Percentiles rank a stretch among this genome's conserved stretches.
Conservation (phyloP, 2,329 filamentous ascomycete species). For the Colletotrichum eleusines region DNA sequence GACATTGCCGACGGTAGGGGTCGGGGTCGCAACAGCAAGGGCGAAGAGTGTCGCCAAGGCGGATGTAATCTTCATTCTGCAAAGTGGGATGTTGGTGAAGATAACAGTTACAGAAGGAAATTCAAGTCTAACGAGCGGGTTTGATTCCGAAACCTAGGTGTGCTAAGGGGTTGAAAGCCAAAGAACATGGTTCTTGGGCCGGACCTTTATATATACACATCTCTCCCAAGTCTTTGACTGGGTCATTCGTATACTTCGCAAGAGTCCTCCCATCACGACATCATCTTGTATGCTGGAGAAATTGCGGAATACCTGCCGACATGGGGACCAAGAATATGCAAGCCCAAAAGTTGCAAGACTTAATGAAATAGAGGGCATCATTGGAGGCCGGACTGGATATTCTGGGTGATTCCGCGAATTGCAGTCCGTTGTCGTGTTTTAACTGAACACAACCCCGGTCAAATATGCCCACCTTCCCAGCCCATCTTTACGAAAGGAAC, state of each 20-base stretch:
- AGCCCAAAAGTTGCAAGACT: not conserved
- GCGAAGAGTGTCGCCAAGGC: constrained; percentile 35
- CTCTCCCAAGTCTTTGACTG: not conserved
- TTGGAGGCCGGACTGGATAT: constrained; percentile 6
- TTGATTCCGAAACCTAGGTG: not conserved
- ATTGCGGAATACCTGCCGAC: not conserved
- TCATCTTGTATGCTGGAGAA: not conserved
- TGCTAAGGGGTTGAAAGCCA: constrained; percentile 5
- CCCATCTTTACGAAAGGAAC: not conserved
- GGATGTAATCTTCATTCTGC: constrained; percentile 36
- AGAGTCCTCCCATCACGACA: not conserved
- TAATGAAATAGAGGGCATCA: not conserved
- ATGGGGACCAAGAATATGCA: not conserved
- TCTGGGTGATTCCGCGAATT: constrained; percentile 32
- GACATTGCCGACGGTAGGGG: constrained; percentile 34
- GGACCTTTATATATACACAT: constrained; percentile 32
- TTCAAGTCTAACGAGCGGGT: constrained; percentile 4
- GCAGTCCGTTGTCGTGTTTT: not conserved
- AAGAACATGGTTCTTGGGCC: not conserved
- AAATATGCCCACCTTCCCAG: not conserved
- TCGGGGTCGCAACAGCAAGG: constrained; percentile 39
- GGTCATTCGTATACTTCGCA: not conserved
- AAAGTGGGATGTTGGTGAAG: too few relatives aligned
- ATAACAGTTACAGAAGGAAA: not conserved
- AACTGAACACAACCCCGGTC: not conserved